Evolutionary conservation across 768 basidiomycete genomes (phyloP), one percentile per base, ranked within the genome.

Genomic region (Suillus paluster): DNA sequence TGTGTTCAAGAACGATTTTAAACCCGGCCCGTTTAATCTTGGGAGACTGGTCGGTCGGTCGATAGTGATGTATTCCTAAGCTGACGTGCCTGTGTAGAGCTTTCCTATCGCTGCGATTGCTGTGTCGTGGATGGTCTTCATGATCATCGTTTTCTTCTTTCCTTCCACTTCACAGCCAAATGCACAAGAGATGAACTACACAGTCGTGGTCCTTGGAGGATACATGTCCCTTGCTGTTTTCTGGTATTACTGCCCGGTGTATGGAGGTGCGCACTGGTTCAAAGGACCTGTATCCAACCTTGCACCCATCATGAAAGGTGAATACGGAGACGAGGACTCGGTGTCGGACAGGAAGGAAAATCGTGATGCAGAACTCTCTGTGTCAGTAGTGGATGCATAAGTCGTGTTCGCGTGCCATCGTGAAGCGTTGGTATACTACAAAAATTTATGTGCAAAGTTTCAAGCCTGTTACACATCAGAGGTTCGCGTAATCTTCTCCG

Each of bases 11-110:
- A 81, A 84, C 52, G 67, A 80, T 25, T 84, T 84, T 64, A 78
- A 81, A 67, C 84, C 83, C 6, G 87, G 87, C 0, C 86, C 86
- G 7, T 88, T 86, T 67, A 74, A 71, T 59, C 78, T 86, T 1
- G 87, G 86, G 17, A 50, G 17, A 50, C 48, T 50, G 49, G 49
- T 34, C 6, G 14, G 33, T 52, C 50, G 33, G 33, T 7, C 8
- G 21, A 19, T 33, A 34, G n/a, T 21, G 12, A 34, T 15, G 14
- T 5, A 21, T 21, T 34, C n/a, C 7, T 53, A n/a, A 5, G 5
- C 23, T 39, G 8, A 27, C 17, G 14, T 27, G 1, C n/a, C 19
- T n/a, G 23, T 10, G 11, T 38, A 74, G 73, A 73, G 73, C 36
- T 64, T 59, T 12, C 74, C 75, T 4, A 67, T 75, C 19, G 69